Evolutionary conservation across 1,284 basidiomycete species (phyloP), one percentile per base, ranked within the genome.

Genomic region (Coniophora puteana): DNA sequence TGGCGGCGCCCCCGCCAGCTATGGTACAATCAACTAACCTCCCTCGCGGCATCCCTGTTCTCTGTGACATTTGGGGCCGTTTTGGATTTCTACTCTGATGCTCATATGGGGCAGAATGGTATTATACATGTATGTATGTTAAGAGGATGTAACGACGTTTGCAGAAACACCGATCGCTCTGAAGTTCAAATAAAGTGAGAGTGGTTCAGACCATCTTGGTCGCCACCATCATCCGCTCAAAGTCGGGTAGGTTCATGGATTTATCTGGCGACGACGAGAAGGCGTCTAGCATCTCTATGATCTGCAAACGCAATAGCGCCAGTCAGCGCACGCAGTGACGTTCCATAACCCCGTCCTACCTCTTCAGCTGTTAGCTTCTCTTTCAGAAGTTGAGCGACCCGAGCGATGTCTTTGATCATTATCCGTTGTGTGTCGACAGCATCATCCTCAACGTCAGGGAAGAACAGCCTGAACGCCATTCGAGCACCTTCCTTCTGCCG

Each of bases 311-410:
- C 26, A 30, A 25, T 17, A 14, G 28, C 31, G 25, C n/a, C 41
- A 21, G 28, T 44, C 28, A 38, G 29, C 17, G 20, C 17, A 20
- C 21, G 12, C 8, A 38, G 43, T 21, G 27, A 5, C 4, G 13
- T 36, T 28, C 14, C 38, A 24, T 22, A 42, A 40, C 28, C 18
- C 10, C 30, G 17, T 58, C 72, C 37, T 44, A 83, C 84, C 66
- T 89, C 81, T 23, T 87, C 80, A 0, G 76, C 67, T 42, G 78
- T 84, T 36, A 86, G 61, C 51, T 77, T 83, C 58, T 87, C 83
- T 30, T 79, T 79, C 27, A 89, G 66, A 27, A 79, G 51, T 20
- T 66, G 65, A 1, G 79, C 73, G 3, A 75, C 76, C 4, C 72
- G 62, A 21, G 72, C 71, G 28, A 89, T 63, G 50, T 89, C 83